Conservation (phyloP, 1,284 basidiomycete species). For the Leccinum angustisporum region DNA sequence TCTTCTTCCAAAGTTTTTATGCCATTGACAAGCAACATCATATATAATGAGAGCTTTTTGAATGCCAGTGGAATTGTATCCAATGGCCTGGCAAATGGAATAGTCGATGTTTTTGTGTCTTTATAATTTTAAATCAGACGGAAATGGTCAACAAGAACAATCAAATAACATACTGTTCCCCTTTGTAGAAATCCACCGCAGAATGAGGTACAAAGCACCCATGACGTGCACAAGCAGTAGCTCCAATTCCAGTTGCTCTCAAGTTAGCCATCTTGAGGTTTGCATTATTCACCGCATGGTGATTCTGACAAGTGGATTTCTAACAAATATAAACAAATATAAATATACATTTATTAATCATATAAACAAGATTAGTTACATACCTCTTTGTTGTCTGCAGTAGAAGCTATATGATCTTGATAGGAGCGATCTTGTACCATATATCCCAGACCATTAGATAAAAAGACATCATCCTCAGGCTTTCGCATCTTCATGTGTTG, state of each 20-base stretch:
- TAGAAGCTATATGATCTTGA: too few species aligned
- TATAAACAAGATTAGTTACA: not conserved
- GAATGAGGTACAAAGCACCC: conserved; percentile 16
- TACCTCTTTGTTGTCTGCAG: too few species aligned
- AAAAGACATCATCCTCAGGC: too few species aligned
- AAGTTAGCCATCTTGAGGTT: conserved; percentile 10
- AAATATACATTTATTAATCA: too few species aligned
- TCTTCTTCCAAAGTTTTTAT: conserved; percentile 5
- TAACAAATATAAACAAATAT: too few species aligned
- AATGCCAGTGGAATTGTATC: conserved; percentile 10
- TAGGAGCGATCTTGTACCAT: too few species aligned
- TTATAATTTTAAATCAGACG: not conserved
- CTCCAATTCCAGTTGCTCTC: conserved; percentile 3
- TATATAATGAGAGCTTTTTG: conserved; percentile 11
- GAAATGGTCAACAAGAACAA: not conserved
- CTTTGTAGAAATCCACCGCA: conserved; percentile 7
- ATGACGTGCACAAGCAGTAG: conserved; percentile 10
- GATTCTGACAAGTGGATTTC: conserved; percentile 12
- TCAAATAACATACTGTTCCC: conserved; percentile 15
- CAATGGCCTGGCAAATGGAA: conserved; percentile 12
- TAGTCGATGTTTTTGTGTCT: conserved; percentile 23
- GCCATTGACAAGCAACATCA: conserved; percentile 11
- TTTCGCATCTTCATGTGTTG: too few species aligned
- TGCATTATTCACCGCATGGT: conserved; percentile 14
- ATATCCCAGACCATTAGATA: too few species aligned